A percentile compares a stretch with the other conserved stretches of the same genome.
phyloP scores from a whole-genome alignment of 1,284 basidiomycete genomes.

The Serendipita sp. region DNA sequence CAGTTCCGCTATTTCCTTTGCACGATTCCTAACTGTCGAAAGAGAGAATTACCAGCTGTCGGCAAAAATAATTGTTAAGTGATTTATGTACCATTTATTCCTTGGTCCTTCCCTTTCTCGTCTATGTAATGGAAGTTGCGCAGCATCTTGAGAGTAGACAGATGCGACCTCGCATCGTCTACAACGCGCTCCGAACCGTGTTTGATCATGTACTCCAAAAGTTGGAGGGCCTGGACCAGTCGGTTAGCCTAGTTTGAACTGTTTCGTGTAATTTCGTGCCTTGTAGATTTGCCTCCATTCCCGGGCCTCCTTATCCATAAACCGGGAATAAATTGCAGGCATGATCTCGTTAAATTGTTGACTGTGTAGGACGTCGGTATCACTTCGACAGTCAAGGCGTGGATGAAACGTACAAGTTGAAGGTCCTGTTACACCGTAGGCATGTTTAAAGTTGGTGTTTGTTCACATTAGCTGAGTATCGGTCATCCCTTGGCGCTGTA shows the following conservation, averaged over 20 bases:
- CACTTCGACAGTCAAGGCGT: conserved; percentile 7
- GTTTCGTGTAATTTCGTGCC: conserved; percentile 26
- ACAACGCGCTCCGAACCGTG: conserved; percentile 98
- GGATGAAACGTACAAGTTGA: conserved; percentile 63
- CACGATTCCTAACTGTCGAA: conserved; percentile 74
- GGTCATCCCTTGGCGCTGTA: conserved; percentile 12
- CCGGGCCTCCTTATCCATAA: conserved; percentile 94
- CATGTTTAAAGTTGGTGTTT: background rate
- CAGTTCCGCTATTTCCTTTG: conserved; percentile 82
- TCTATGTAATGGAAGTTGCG: conserved; percentile 98
- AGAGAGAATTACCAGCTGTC: background rate
- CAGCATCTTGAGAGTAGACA: conserved; percentile 94
- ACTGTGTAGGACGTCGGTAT: conserved; percentile 29
- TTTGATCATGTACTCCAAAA: conserved; percentile 92
- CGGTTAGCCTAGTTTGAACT: background rate
- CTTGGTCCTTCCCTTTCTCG: conserved; percentile 97
- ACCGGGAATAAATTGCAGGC: conserved; percentile 89
- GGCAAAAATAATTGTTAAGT: background rate
- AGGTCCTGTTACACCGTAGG: conserved; percentile 41
- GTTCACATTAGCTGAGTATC: background rate
- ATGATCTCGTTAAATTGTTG: conserved; percentile 99
- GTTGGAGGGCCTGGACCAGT: conserved; percentile 61
- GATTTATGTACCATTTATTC: conserved; percentile 69
- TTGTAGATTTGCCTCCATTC: conserved; percentile 99
- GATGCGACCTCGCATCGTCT: conserved; percentile 89